phyloP scores from a whole-genome alignment of 768 basidiomycete genomes.

The Suillus spraguei region DNA sequence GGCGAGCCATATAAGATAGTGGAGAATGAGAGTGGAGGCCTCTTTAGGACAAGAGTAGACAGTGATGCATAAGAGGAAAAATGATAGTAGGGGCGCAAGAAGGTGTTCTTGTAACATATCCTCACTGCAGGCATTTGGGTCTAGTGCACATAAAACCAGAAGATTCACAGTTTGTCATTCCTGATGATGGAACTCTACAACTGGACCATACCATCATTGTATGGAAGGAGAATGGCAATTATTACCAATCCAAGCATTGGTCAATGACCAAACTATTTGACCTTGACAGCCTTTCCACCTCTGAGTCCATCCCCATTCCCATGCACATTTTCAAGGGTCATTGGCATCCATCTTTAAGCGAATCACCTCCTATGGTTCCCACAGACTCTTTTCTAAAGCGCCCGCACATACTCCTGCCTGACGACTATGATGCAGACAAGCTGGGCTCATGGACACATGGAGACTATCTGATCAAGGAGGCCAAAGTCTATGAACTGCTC shows the following conservation, averaged over 20 bases:
- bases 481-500: conserved; percentile 8
- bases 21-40: too few relatives aligned
- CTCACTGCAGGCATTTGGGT: not conserved
- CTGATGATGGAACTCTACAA: not conserved
- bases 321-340: not conserved
- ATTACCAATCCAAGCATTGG: not conserved
- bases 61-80: too few relatives aligned
- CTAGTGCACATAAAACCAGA: not conserved
- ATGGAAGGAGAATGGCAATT: not conserved
- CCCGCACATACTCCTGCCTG: not conserved
- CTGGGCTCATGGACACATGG: not conserved
- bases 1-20: too few relatives aligned
- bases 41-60: too few relatives aligned
- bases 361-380: not conserved
- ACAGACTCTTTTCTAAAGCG: conserved; percentile 1
- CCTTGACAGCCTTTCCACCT: not conserved
- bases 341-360: conserved; percentile 3
- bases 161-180: not conserved
- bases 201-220: not conserved
- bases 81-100: too few relatives aligned
- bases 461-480: conserved; percentile 1
- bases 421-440: not conserved
- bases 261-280: not conserved
- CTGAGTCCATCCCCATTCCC: not conserved
- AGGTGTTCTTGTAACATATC: too few relatives aligned